Evolutionary conservation across 768 basidiomycete species (phyloP), one percentile per base, ranked within the genome.

Genomic region (Paxillus ammoniavirescens): DNA sequence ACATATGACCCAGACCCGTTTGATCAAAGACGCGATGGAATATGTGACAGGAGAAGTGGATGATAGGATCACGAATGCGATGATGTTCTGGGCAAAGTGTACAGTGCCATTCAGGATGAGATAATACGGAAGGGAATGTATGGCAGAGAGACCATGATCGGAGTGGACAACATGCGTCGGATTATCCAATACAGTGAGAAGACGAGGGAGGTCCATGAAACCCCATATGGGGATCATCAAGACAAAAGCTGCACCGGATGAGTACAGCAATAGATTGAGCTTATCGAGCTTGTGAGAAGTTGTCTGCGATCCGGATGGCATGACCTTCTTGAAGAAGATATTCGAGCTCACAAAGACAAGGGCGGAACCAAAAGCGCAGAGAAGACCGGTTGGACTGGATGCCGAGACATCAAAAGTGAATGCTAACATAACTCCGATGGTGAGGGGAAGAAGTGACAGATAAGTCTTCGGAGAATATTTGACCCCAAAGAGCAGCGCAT

Each of bases 271-370:
- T 9, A 99, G 78, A 72, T 98, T 98, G 63, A 98, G 82, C 77
- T 98, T 98, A 80, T 99, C 97, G 33, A 99, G 81, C 71, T 93
- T 93, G 67, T 89, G 88, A 4, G 81, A 72, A 18, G 75, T 73
- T 5, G 73, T 64, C 49, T 78, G 78, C 8, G 81, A 77, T 42
- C 65, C 62, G 21, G 75, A 69, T 2, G 97, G 97, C 82, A 99
- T 88, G 58, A 98, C 86, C 77, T 96, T 98, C 75, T 99, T 99
- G 82, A 96, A 98, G 71, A 95, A 97, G 63, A 99, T 98, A 72
- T 99, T 99, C 58, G 93, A 95, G 61, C 89, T 89, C 57, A 99
- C 97, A 68, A 99, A 98, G 59, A 99, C 86, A 53, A 99, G 73
- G 30, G 97, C 97, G 10, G 94, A 97, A 14, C 96, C 96, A 65